Evolutionary conservation across 2,329 filamentous ascomycete species (phyloP).

Genomic region (Torrubiellomyces zombiae): DNA sequence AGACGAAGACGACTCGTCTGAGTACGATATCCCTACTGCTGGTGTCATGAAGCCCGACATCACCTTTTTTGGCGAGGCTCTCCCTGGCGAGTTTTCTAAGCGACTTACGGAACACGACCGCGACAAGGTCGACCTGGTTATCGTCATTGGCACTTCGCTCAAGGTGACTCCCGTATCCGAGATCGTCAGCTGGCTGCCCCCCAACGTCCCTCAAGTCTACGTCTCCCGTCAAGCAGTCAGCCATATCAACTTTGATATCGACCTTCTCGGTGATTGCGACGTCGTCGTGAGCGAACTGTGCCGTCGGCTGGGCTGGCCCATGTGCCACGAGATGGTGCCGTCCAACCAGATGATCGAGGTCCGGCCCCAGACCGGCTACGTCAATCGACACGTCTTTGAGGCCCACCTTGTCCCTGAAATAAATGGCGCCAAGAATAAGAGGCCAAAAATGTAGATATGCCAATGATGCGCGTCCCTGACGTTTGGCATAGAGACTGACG

Average conservation of each 20-base stretch:
- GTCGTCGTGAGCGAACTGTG: constrained; percentile 77
- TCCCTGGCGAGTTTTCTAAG: constrained; percentile 68
- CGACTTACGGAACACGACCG: constrained; percentile 71
- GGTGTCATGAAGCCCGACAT: constrained; percentile 96
- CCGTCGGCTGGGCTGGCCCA: constrained; percentile 61
- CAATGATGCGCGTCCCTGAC: no score
- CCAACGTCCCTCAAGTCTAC: constrained; percentile 77
- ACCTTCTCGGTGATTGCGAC: constrained; percentile 90
- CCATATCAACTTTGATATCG: constrained; percentile 92
- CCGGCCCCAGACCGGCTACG: constrained; percentile 16
- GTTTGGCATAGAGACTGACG: no score
- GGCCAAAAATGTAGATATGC: background rate
- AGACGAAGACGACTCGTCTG: constrained; percentile 29
- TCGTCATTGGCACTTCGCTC: constrained; percentile 90
- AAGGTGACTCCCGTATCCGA: constrained; percentile 93
- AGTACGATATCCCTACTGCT: constrained; percentile 41
- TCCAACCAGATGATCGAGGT: constrained; percentile 44
- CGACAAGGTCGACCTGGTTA: constrained; percentile 67
- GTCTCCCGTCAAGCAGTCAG: constrained; percentile 70
- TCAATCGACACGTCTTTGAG: constrained; percentile 21
- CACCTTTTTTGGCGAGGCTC: constrained; percentile 87
- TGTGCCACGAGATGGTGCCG: constrained; percentile 74
- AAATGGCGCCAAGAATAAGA: constrained; percentile 2
- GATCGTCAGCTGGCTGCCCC: constrained; percentile 64
- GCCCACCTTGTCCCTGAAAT: constrained; percentile 1